phyloP scores from a whole-genome alignment of 2,329 filamentous ascomycete genomes.

The Aplosporella prunicola region DNA sequence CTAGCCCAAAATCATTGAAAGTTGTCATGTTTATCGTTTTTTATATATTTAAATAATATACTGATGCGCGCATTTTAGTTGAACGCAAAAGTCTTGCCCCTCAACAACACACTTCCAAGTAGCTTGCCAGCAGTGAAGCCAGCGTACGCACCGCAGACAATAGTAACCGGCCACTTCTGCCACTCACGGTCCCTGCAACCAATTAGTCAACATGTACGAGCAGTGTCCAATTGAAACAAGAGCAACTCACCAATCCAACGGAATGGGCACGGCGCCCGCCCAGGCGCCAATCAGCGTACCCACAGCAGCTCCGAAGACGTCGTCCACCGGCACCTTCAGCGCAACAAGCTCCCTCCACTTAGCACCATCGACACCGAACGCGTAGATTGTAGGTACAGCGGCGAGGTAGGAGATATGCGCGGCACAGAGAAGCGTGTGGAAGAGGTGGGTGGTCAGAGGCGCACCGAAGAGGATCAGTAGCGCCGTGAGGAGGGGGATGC shows the following conservation, averaged over 20 bases:
- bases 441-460: constrained; percentile 70
- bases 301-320: constrained; percentile 72
- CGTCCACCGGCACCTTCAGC: constrained; percentile 65
- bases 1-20: no score
- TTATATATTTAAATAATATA: no score
- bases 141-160: constrained; percentile 70
- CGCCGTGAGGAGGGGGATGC: constrained; percentile 48
- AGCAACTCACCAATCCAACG: constrained; percentile 67
- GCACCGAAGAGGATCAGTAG: constrained; percentile 83
- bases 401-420: constrained; percentile 73
- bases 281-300: constrained; percentile 76
- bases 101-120: constrained; percentile 42
- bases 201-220: not conserved
- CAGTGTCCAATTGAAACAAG: not conserved
- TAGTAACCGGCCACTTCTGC: constrained; percentile 96
- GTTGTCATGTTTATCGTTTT: no score
- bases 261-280: constrained; percentile 90
- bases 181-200: constrained; percentile 74
- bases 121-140: constrained; percentile 66
- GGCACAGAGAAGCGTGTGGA: constrained; percentile 70
- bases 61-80: no score
- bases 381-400: constrained; percentile 73
- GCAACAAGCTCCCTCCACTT: constrained; percentile 64
- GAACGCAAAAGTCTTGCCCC: constrained; percentile 38
- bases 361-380: constrained; percentile 63